Conservation (phyloP, 2,329 filamentous ascomycete genomes). For the Scleromitrula shiraiana region DNA sequence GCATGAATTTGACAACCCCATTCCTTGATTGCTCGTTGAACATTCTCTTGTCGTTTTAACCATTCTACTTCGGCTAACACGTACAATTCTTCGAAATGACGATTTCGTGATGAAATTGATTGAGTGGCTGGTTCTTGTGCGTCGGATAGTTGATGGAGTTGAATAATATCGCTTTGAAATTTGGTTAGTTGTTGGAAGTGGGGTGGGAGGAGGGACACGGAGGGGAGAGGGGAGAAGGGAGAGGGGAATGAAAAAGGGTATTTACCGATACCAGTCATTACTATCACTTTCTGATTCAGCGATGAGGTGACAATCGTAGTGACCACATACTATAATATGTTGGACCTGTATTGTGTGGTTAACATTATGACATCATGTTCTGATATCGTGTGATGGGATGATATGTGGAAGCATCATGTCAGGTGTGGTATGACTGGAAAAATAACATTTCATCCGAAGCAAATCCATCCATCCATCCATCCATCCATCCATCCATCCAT, state of each 20-base stretch:
- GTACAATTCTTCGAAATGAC: conserved; percentile 54
- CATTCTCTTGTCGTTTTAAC: conserved; percentile 48
- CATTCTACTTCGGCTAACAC: conserved; percentile 49
- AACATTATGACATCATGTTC: too few species aligned
- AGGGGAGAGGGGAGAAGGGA: background rate
- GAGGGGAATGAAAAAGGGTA: conserved; percentile 25
- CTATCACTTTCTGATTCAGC: conserved; percentile 38
- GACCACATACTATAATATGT: conserved; percentile 47
- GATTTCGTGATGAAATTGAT: conserved; percentile 34
- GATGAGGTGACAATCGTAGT: conserved; percentile 46
- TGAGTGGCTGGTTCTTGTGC: conserved; percentile 1
- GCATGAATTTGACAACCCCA: conserved; percentile 54
- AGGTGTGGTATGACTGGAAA: too few species aligned
- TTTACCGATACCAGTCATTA: conserved; percentile 44
- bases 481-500: too few species aligned
- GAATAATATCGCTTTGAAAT: conserved; percentile 17
- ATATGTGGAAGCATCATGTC: too few species aligned
- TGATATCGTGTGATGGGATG: too few species aligned
- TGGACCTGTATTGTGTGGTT: conserved; percentile 35
- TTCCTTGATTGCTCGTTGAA: conserved; percentile 51
- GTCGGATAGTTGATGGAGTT: conserved; percentile 16
- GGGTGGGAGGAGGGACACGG: background rate
- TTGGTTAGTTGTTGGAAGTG: background rate
- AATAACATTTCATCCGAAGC: too few species aligned
- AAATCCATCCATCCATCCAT: too few species aligned